Base-by-base conservation (phyloP, 164 flowering plant species). In the Liquidambar formosana region DNA sequence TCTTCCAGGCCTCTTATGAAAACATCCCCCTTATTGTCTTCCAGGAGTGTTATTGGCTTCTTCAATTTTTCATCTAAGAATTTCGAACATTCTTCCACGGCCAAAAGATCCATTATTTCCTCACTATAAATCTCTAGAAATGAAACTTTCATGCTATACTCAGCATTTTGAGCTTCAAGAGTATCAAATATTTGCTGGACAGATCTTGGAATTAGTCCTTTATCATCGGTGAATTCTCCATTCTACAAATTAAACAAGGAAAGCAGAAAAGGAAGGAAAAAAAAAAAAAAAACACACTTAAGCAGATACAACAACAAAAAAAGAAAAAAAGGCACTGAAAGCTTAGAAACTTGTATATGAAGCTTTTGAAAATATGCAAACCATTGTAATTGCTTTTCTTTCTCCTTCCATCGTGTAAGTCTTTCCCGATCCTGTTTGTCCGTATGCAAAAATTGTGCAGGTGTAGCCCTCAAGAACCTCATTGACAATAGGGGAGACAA, bases 321-420 rank as follows among this genome's bases (percentile, higher is more conserved):
- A 19, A 45, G 28, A 52, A 14, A 10, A 2, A 6, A 33, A 33
- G 2, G 41, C 41, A 33, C 41, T 33, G 6, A 33, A 33, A 33
- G 41, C 41, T 2, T 33, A 33, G 41, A 33, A 33, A 6, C 2
- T 2, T 6, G 4, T 6, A 33, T 33, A 33, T 33, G 41, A n/a
- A 86, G 93, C 90, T 84, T 88, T 69, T 85, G n/a, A 33, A 33
- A 33, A 33, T 33, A 33, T 33, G 41, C 41, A 33, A 33, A 33
- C 41, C 2, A 33, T 33, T 33, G 6, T 6, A 33, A 33, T 6
- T 33, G 41, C 88, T 68, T 78, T 81, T 47, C 84, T 78, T 66
- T 86, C 92, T 61, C 95, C 95, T 78, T 89, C 95, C 95, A 89
- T 89, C 44, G 95, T 88, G 69, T 86, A 89, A 28, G 95, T 89